Conservation (phyloP, 108 stramenopile species). For the Parmales sp. region DNA sequence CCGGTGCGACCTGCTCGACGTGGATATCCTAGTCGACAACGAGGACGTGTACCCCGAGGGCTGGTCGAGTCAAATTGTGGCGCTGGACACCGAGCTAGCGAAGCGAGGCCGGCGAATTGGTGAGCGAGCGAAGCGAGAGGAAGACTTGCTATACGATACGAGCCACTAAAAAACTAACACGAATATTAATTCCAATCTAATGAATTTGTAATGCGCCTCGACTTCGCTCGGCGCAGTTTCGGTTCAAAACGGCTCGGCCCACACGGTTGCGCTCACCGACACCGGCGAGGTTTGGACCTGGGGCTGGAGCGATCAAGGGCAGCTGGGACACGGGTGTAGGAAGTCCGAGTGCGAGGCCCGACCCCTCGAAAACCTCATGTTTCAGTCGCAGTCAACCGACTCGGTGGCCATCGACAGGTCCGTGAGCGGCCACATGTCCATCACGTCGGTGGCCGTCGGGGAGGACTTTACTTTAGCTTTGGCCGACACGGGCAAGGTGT, state of each 20-base stretch:
- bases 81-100: background rate
- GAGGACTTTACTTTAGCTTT: slow-evolving; percentile 32
- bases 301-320: slow-evolving; percentile 35
- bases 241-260: slow-evolving; percentile 43
- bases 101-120: background rate
- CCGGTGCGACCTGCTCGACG: slow-evolving; percentile 10
- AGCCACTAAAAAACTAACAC: too few species aligned
- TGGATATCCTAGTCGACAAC: slow-evolving; percentile 10
- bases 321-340: slow-evolving; percentile 42
- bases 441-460: slow-evolving; percentile 30
- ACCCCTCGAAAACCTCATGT: background rate
- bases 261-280: slow-evolving; percentile 29
- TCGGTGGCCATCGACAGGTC: background rate
- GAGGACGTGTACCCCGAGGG: slow-evolving; percentile 6
- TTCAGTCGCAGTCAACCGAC: background rate
- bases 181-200: too few species aligned
- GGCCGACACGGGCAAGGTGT: slow-evolving; percentile 27
- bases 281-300: slow-evolving; percentile 36
- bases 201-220: too few species aligned
- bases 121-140: too few species aligned
- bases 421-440: background rate
- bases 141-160: too few species aligned
- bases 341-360: slow-evolving; percentile 19
- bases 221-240: too few species aligned
- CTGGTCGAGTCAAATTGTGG: background rate